Base-by-base conservation (phyloP, 768 basidiomycete genomes). In the Cystobasidiopsis lactophilus region DNA sequence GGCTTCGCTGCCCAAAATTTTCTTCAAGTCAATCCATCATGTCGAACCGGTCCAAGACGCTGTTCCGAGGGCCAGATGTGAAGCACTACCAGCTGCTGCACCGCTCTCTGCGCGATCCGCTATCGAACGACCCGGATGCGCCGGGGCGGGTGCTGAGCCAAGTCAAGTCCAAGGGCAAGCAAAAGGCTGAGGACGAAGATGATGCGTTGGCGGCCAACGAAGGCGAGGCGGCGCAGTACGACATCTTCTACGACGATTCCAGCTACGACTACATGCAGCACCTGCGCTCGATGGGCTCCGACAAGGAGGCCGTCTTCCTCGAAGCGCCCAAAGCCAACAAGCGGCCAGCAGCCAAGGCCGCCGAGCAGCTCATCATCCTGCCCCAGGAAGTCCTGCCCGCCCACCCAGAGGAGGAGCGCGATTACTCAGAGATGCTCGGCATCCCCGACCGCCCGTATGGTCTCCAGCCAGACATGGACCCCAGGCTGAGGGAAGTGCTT, bases 251-350 rank as follows among this genome's bases (percentile, higher is more conserved):
- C 68, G 88, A 96, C 69, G 89, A 98, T 64, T 80, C 84, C 5
- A 75, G 86, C 54, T 98, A 98, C 70, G 84, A 98, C 67, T 98
- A 98, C 70, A 86, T 95, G 83, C 81, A 89, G 66, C 93, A 98
- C 68, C 75, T 98, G 40, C 79, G 85, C 13, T 60, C 75, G 2
- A 76, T 84, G 47, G 85, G 84, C 3, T 62, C 75, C 13, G 74
- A 79, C 53, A 82, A 84, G 16, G 85, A 86, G 37, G 80, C 77
- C 53, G 69, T 84, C 49, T 72, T 89, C 53, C 70, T 93, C 47
- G 82, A 85, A 59, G 81, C 82, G n/a, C 77, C 79, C 2, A 60
- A 43, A 59, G 45, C 19, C 41, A 58, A 51, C 54, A 57, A 55
- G 26, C 66, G 65, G 31, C 70, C 69, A 26, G 74, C 69, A 58